Conservation (phyloP, 2,329 filamentous ascomycete genomes). For the Rhynchosporium secalis region DNA sequence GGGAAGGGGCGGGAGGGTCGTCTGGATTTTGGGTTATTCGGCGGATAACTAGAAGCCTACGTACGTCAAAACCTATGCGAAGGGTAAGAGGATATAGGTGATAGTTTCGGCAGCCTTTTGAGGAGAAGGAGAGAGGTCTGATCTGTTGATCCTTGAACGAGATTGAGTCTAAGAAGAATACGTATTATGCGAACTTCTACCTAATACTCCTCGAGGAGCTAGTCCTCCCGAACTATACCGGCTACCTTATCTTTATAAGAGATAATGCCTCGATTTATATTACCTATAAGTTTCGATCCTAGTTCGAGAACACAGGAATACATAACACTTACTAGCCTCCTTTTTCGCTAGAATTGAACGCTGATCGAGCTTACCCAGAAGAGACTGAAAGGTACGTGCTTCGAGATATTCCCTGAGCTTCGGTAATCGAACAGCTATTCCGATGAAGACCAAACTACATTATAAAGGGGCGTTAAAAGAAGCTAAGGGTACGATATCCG, state of each 20-base stretch:
- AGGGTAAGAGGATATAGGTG: conserved; percentile 22
- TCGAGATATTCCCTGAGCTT: neutral
- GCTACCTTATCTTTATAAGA: conserved; percentile 26
- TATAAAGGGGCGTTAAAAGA: neutral
- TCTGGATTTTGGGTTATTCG: neutral
- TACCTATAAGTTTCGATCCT: conserved; percentile 20
- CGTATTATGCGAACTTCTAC: conserved; percentile 12
- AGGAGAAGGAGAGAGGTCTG: conserved; percentile 9
- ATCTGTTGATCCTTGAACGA: neutral
- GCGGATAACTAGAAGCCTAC: neutral
- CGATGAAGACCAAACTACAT: neutral
- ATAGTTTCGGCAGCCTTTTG: conserved; percentile 27
- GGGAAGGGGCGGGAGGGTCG: conserved; percentile 17
- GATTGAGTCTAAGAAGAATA: neutral
- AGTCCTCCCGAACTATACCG: conserved; percentile 10
- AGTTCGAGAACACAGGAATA: conserved; percentile 2
- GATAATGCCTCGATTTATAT: conserved; percentile 30
- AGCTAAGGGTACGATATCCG: neutral
- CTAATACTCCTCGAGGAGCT: conserved; percentile 20
- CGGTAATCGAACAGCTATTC: neutral
- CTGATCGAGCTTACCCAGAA: neutral
- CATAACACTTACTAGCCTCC: neutral
- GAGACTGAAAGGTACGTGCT: neutral
- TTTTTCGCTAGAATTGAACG: neutral
- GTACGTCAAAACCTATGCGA: conserved; percentile 19